Evolutionary conservation across 495 filamentous ascomycete species (phyloP), one percentile per base, ranked within the genome.

Genomic region (Podospora conica): DNA sequence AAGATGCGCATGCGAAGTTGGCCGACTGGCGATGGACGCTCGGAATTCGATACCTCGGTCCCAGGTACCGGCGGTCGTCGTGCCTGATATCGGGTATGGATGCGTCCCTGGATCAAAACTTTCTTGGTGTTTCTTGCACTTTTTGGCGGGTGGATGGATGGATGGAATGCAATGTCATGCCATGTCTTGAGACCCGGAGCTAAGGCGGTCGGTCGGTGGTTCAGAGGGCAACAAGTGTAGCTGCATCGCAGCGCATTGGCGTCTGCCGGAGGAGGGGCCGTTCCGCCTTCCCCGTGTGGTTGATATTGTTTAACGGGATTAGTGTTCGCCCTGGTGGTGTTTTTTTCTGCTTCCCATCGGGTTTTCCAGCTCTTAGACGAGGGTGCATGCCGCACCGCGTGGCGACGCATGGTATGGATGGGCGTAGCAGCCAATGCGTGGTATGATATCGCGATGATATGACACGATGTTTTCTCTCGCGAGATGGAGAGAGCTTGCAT

Each of bases 221-320:
- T 48, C 63, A 64, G 54, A 58, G 48, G 54, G 25, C 24, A 64
- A 53, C 63, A 64, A 58, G 63, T 64, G 63, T 64, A 58, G 10
- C 27, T 64, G 63, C 63, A 64, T 54, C 53, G 63, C 63, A 64
- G 53, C 53, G 63, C 63, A 64, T 64, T 64, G 63, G 63, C 55
- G 63, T 58, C n/a, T n/a, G 7, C 25, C 21, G 21, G 20, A 55
- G 63, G 55, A 27, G 6, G 25, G 1, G 15, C 9, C 31, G n/a
- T 58, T 29, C 57, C 24, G 20, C 1, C 10, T 23, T 28, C 29
- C n/a, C 63, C 54, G 62, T 21, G 24, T 64, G 62, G 53, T 10
- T 40, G 9, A 11, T 53, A 9, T 58, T 64, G 55, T 29, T 22
- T 33, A 22, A 22, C 24, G n/a, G 27, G 48, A 22, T 40, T 33